A percentile compares a stretch with the other conserved stretches of the same genome.
Evolutionary conservation across 2,329 filamentous ascomycete species (phyloP).

Genomic region (Eutypa lata): DNA sequence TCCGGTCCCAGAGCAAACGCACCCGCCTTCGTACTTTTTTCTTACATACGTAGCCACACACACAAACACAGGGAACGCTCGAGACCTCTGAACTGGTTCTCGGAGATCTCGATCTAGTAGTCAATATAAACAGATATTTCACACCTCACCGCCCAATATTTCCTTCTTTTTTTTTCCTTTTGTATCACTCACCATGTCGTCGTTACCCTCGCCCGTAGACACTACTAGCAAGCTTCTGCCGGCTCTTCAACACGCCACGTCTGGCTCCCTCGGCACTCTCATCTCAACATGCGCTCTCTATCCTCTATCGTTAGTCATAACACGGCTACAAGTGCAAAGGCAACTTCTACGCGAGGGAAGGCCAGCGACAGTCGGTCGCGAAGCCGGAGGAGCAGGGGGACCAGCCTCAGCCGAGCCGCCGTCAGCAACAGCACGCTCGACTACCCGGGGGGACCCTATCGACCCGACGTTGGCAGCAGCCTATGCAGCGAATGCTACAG

Average conservation of each 20-base stretch:
- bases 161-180: not conserved
- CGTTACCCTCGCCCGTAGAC: conserved; percentile 5
- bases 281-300: conserved; percentile 77
- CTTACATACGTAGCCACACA: too few species aligned
- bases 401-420: not conserved
- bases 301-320: conserved; percentile 78
- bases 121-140: conserved; percentile 12
- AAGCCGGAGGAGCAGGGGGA: not conserved
- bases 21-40: too few species aligned
- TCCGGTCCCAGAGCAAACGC: too few species aligned
- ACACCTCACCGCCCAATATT: not conserved
- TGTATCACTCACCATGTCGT: conserved; percentile 14
- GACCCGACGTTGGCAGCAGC: not conserved
- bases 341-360: conserved; percentile 42
- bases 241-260: conserved; percentile 76
- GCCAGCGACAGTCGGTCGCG: conserved; percentile 2
- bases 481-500: not conserved
- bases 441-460: not conserved
- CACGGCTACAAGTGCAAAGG: conserved; percentile 76
- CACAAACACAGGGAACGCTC: too few species aligned
- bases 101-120: not conserved
- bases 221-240: conserved; percentile 48
- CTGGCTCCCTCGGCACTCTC: conserved; percentile 74
- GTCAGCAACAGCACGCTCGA: not conserved
- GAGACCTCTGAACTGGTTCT: too few species aligned